Evolutionary conservation across 1,284 basidiomycete genomes (phyloP), one percentile per base, ranked within the genome.

Genomic region (Cryptococcus sp.): DNA sequence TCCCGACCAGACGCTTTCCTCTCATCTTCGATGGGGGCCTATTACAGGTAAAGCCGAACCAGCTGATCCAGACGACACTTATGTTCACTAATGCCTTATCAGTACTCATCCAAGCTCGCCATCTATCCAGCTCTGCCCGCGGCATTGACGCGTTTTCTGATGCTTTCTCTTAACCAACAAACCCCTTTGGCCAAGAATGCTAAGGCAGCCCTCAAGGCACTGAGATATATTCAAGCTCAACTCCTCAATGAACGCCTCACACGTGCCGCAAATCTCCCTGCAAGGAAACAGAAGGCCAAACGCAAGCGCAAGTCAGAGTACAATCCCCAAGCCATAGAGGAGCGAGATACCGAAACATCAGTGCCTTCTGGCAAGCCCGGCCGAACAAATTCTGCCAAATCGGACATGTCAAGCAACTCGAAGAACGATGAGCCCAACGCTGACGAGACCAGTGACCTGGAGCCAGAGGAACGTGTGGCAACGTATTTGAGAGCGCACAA

Each of bases 21-120:
- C 52, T 65, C 5, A 59, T 65, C 8, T 65, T 65, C 38, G 63
- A 65, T 38, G 59, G 57, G 16, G 38, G 23, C 5, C 44, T 61
- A 2, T 3, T 53, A 4, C 15, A 52, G 38, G 63, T 62, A 44
- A 25, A 25, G 16, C 39, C 53, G 17, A 38, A 41, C 5, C 27
- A 20, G 17, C 31, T 49, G n/a, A 17, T 15, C 31, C 40, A 8
- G 23, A 25, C 8, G 50, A 15, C 20, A 31, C 15, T 15, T 22
- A 31, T 3, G 11, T 22, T 1, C 17, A 41, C 38, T 52, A n/a
- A 52, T 27, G 25, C 4, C 15, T 15, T 27, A 16, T 5, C 35
- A 59, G 53, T 49, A 53, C 46, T 20, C 38, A 40, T 44, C 44
- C 20, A 45, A 16, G 8, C 31, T 50, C 35, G 13, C 25, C 3